Evolutionary conservation across 495 filamentous ascomycete species (phyloP).

Genomic region (Tuber microsphaerosporum): DNA sequence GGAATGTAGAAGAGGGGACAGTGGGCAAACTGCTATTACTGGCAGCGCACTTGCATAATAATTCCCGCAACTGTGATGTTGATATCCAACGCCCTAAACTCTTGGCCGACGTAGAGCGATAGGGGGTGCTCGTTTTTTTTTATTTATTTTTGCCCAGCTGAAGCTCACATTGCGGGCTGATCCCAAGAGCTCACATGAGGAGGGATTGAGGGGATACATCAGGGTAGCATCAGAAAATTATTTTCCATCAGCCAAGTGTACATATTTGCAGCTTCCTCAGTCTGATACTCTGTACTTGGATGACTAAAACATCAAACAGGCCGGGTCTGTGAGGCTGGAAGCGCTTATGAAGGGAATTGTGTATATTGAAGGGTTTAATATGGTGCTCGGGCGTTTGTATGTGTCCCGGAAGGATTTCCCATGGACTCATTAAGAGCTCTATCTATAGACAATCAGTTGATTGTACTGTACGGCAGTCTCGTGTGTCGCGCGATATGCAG

Average conservation of each 20-base stretch:
- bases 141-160: no score
- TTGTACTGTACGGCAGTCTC: not conserved
- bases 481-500: not conserved
- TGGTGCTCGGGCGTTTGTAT: not conserved
- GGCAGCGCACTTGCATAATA: not conserved
- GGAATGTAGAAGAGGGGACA: not conserved
- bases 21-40: not conserved
- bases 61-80: no score
- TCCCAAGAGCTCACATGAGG: no score
- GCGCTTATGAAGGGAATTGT: not conserved
- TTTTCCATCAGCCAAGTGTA: not conserved
- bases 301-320: not conserved
- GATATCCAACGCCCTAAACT: not conserved
- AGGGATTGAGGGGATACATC: not conserved
- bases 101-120: no score
- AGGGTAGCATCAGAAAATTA: not conserved
- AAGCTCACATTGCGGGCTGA: no score
- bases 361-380: not conserved
- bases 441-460: not conserved
- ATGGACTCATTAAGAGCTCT: not conserved
- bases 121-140: no score
- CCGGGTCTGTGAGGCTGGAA: not conserved
- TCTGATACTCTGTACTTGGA: not conserved
- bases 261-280: not conserved
- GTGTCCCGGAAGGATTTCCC: not conserved